These are phyloP conservation scores for Coemansia sp. DNA, from an alignment of 192 early-diverging fungal species.

Conservation along the genomic window DNA sequence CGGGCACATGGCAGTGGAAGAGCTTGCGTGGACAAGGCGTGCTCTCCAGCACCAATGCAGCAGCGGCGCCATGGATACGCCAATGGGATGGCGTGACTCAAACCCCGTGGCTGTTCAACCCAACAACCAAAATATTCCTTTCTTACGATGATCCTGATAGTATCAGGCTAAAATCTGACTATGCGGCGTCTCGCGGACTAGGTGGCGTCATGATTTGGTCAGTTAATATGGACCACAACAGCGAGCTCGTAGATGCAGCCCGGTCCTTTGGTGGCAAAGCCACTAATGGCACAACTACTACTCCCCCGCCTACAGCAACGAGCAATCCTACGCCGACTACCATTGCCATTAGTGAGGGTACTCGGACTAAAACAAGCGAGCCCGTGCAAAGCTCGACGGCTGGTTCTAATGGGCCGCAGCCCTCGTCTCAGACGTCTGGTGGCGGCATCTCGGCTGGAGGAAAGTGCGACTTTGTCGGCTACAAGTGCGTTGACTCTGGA, in stretches of 20 bases:
- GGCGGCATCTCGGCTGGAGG: constrained; percentile 6
- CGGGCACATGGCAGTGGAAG: constrained; percentile 64
- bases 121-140: constrained; percentile 55
- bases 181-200: constrained; percentile 54
- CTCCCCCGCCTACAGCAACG: background rate
- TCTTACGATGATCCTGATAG: constrained; percentile 68
- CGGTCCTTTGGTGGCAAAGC: constrained; percentile 13
- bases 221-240: constrained; percentile 48
- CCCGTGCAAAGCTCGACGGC: background rate
- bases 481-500: constrained; percentile 25
- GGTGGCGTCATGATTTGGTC: constrained; percentile 64
- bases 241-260: constrained; percentile 55
- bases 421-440: background rate
- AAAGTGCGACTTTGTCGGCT: constrained; percentile 11
- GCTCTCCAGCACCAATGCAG: constrained; percentile 43
- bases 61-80: constrained; percentile 60
- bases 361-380: background rate
- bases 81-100: constrained; percentile 58
- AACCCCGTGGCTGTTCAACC: constrained; percentile 73
- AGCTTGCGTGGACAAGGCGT: constrained; percentile 58
- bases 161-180: constrained; percentile 55
- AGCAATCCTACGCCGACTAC: background rate
- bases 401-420: background rate
- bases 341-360: background rate
- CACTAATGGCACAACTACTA: background rate